A percentile compares a stretch with the other conserved stretches of the same genome.
Evolutionary conservation across 2,329 filamentous ascomycete genomes (phyloP).

Genomic region (Zasmidium cellare): DNA sequence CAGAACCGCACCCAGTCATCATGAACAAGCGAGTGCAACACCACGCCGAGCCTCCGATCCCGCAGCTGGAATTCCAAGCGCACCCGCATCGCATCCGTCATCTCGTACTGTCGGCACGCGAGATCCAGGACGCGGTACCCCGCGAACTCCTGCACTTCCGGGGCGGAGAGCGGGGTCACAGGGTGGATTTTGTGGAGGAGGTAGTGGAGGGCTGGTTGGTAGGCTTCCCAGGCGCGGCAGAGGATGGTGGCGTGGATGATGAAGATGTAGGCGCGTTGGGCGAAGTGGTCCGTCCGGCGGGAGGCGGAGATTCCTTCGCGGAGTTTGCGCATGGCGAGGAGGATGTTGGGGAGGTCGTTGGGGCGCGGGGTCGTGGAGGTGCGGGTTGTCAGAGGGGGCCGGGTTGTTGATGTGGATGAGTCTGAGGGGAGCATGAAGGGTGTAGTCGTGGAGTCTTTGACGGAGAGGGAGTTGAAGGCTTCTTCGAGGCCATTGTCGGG

Average conservation of each 20-base stretch:
- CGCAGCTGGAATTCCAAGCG: constrained; percentile 60
- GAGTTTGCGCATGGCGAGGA: constrained; percentile 85
- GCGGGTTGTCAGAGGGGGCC: constrained; percentile 15
- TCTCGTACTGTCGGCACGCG: constrained; percentile 76
- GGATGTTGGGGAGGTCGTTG: constrained; percentile 69
- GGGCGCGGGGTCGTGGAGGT: constrained; percentile 44
- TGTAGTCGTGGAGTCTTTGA: constrained; percentile 25
- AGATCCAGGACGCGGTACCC: constrained; percentile 83
- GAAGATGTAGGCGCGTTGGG: constrained; percentile 88
- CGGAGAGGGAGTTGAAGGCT: constrained; percentile 68
- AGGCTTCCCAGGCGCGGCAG: constrained; percentile 79
- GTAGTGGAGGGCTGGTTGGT: constrained; percentile 81
- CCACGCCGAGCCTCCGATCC: constrained; percentile 67
- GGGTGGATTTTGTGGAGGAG: constrained; percentile 72
- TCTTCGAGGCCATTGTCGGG: constrained; percentile 71
- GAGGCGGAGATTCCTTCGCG: constrained; percentile 85
- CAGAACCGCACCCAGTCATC: constrained; percentile 84
- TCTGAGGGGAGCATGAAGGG: not conserved
- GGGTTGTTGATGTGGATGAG: constrained; percentile 1
- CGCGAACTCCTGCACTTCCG: constrained; percentile 76
- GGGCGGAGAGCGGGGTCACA: constrained; percentile 62
- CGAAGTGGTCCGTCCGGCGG: constrained; percentile 74
- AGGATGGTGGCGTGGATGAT: constrained; percentile 82
- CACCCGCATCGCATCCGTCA: constrained; percentile 71
- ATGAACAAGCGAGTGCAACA: constrained; percentile 69